These are phyloP conservation scores for Lumnitzera racemosa DNA, from an alignment of 345 rosid genomes.

Conservation along the genomic window DNA sequence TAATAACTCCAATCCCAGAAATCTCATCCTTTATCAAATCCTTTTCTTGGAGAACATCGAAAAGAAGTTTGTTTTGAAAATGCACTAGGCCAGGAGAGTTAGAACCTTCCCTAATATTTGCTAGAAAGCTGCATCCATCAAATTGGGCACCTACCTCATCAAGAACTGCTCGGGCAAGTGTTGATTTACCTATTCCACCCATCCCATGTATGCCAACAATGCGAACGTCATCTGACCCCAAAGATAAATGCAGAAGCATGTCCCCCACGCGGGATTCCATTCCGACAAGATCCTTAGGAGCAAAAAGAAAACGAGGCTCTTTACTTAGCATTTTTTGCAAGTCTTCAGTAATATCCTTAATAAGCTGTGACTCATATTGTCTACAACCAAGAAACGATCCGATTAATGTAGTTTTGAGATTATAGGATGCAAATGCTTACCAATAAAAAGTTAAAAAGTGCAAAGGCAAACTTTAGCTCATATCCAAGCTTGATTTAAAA, in stretches of 20 bases:
- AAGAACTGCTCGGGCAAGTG: slow-evolving; percentile 17
- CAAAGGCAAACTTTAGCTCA: too few species aligned
- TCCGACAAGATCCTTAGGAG: neutral
- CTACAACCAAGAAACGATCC: neutral
- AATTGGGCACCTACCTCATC: slow-evolving; percentile 10
- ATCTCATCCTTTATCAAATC: neutral
- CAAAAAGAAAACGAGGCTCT: neutral
- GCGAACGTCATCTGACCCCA: neutral
- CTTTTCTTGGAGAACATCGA: neutral
- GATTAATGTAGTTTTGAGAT: neutral
- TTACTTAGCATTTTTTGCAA: neutral
- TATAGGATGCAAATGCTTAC: neutral
- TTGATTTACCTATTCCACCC: neutral
- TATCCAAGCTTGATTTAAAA: too few species aligned
- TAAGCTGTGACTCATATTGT: neutral
- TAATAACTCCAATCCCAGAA: neutral
- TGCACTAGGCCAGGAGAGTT: neutral
- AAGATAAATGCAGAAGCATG: neutral
- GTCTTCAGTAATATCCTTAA: neutral
- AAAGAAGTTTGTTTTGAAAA: slow-evolving; percentile 7
- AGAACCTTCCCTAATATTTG: slow-evolving; percentile 17
- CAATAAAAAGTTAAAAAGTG: too few species aligned
- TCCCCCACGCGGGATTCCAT: neutral
- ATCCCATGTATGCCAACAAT: neutral
- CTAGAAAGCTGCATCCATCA: slow-evolving; percentile 19